Evolutionary conservation across 495 filamentous ascomycete genomes (phyloP).

Genomic region (Thermochaetoides thermophila): DNA sequence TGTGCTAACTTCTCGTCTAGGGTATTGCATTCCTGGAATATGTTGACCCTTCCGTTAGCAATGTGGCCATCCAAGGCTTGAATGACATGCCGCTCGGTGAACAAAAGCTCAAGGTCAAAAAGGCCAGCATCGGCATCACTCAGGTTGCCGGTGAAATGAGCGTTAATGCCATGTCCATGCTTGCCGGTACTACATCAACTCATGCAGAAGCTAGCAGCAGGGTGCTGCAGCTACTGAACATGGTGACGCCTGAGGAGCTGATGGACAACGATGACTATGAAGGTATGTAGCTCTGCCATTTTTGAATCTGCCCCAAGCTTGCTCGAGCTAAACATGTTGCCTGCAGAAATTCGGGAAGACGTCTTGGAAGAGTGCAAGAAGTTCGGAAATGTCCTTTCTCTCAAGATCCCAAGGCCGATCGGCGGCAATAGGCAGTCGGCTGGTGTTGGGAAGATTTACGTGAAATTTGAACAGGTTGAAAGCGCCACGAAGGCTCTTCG

Average conservation of each 20-base stretch:
- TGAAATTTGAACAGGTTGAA: conserved; percentile 75
- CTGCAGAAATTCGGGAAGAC: conserved; percentile 81
- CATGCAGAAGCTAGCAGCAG: conserved; percentile 62
- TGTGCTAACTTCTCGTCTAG: conserved; percentile 32
- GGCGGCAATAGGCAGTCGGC: conserved; percentile 66
- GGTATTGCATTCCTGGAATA: conserved; percentile 98
- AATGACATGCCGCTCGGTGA: conserved; percentile 88
- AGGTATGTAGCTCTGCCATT: conserved; percentile 41
- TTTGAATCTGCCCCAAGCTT: neutral
- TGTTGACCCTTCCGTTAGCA: conserved; percentile 56
- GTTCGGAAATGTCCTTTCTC: conserved; percentile 64
- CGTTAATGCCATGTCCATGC: conserved; percentile 97
- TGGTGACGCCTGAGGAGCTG: conserved; percentile 93
- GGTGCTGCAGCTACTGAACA: conserved; percentile 87
- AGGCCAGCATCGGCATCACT: conserved; percentile 82
- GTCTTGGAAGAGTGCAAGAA: conserved; percentile 84
- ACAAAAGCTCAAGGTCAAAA: conserved; percentile 65
- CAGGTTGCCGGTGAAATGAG: conserved; percentile 89
- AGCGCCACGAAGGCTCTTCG: conserved; percentile 71
- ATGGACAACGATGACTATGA: conserved; percentile 90
- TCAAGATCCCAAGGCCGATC: conserved; percentile 82
- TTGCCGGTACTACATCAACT: conserved; percentile 76
- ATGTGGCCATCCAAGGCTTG: conserved; percentile 78
- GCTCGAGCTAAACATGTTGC: conserved; percentile 4
- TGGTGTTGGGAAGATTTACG: conserved; percentile 93